These are phyloP conservation scores for Naumovozyma baii DNA, from an alignment of 805 yeast species.

Conservation along the genomic window DNA sequence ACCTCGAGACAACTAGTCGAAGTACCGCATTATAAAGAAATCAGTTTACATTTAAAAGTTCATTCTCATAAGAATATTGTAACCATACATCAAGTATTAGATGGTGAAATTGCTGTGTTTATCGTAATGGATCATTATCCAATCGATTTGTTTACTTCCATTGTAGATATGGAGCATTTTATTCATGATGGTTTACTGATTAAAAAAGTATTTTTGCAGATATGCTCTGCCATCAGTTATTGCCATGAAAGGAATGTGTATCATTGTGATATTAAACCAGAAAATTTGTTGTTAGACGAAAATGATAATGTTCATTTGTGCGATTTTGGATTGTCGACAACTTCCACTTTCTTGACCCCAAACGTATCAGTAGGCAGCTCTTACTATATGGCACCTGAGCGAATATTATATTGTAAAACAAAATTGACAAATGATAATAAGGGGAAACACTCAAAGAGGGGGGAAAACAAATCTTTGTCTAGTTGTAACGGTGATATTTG, in stretches of 20 bases:
- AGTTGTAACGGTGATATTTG: constrained; percentile 76
- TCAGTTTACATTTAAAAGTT: constrained; percentile 62
- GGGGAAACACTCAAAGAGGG: neutral
- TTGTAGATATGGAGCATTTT: constrained; percentile 65
- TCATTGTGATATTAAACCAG: constrained; percentile 94
- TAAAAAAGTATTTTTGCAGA: constrained; percentile 59
- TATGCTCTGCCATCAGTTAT: constrained; percentile 72
- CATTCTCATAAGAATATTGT: constrained; percentile 73
- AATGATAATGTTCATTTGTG: constrained; percentile 48
- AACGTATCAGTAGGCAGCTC: constrained; percentile 80
- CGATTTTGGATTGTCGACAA: constrained; percentile 86
- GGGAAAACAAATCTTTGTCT: constrained; percentile 28
- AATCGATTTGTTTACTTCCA: constrained; percentile 80
- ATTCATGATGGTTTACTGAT: constrained; percentile 40
- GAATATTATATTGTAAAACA: constrained; percentile 30
- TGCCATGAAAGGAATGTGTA: constrained; percentile 79
- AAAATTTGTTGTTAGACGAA: constrained; percentile 71
- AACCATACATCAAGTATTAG: constrained; percentile 64
- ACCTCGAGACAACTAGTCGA: constrained; percentile 29
- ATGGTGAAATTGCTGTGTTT: constrained; percentile 47
- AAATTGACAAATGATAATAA: neutral
- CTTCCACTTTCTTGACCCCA: constrained; percentile 46
- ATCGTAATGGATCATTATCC: constrained; percentile 80
- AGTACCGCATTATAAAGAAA: constrained; percentile 46
- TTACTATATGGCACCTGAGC: constrained; percentile 90